Evolutionary conservation across 75 land plant genomes (phyloP), one percentile per base, ranked within the genome.

Genomic region (Picea sitchensis): DNA sequence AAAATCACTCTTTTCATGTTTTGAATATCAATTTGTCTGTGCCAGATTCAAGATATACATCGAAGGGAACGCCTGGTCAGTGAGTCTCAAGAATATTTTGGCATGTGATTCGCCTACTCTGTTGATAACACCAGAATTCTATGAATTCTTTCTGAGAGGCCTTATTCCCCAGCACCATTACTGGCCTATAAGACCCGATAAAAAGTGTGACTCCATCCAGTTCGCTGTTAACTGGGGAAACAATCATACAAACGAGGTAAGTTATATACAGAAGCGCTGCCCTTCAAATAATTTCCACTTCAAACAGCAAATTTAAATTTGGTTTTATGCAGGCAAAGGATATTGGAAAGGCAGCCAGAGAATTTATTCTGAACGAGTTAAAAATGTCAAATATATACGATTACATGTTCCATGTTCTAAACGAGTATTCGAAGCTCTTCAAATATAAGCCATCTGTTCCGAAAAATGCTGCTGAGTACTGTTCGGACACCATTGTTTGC

Each of bases 211-310:
- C 38, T 86, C 88, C 4, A 85, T 88, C 71, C 80, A 86, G 65
- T 81, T 58, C 79, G 88, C 87, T 5, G 92, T 91, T 21, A 83
- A 88, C 13, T 88, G 93, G 93, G 93, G 93, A 57, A 88, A 91
- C 58, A 61, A 44, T 51, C 75, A 78, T 47, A 38, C 51, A 58
- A 32, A 31, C 9, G 58, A 82, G 75, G 83, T 78, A 17, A 65
- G 71, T 81, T 71, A 32, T 20, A 9, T 8, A 9, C 56, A 8
- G 2, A 51, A 51, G 11, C 12, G 0, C 0, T 9, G 56, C 56
- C 12, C 0, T 51, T 51, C 56, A 9, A 1, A 9, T 47, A 47
- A 51, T 51, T 41, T 20, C n/a, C 5, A 3, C n/a, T 71, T 1
- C 20, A 38, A 38, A 36, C 20, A 32, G 4, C 34, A 69, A 14